These are phyloP conservation scores for Ophiostoma quercus DNA, from an alignment of 2,329 filamentous ascomycete genomes.

Conservation along the genomic window DNA sequence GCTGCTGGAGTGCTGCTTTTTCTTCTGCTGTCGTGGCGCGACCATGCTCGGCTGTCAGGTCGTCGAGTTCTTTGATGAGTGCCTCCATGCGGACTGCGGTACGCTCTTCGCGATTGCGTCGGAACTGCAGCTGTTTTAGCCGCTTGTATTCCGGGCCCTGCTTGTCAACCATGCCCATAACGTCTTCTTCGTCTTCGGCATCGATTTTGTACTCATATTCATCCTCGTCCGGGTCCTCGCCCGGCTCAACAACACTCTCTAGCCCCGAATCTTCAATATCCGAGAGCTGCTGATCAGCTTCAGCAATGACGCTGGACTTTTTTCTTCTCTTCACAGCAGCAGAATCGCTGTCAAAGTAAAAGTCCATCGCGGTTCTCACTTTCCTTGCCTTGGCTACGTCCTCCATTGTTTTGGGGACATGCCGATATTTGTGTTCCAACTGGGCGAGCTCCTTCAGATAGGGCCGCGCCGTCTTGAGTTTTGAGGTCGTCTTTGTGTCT, in stretches of 20 bases:
- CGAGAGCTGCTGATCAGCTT: not conserved
- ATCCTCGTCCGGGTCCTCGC: not conserved
- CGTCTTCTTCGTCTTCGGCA: not conserved
- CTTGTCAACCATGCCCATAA: not conserved
- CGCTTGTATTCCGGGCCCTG: not conserved
- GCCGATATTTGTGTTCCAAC: not conserved
- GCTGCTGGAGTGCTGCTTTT: not conserved
- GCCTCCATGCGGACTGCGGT: not conserved
- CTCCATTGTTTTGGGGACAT: not conserved
- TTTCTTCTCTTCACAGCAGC: not conserved
- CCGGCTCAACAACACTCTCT: not conserved
- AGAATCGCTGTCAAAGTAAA: not conserved
- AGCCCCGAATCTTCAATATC: not conserved
- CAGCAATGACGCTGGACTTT: not conserved
- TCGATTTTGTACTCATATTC: not conserved
- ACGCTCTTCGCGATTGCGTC: constrained; percentile 11
- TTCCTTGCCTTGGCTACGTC: not conserved
- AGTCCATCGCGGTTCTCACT: not conserved
- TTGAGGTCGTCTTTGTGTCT: not conserved
- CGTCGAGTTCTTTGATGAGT: not conserved
- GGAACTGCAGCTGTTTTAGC: constrained; percentile 17
- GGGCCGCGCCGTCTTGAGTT: not conserved
- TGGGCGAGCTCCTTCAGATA: not conserved
- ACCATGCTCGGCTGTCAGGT: not conserved
- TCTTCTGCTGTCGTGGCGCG: not conserved